phyloP scores from a whole-genome alignment of 2,329 filamentous ascomycete species.

The Aspergillus brasiliensis region DNA sequence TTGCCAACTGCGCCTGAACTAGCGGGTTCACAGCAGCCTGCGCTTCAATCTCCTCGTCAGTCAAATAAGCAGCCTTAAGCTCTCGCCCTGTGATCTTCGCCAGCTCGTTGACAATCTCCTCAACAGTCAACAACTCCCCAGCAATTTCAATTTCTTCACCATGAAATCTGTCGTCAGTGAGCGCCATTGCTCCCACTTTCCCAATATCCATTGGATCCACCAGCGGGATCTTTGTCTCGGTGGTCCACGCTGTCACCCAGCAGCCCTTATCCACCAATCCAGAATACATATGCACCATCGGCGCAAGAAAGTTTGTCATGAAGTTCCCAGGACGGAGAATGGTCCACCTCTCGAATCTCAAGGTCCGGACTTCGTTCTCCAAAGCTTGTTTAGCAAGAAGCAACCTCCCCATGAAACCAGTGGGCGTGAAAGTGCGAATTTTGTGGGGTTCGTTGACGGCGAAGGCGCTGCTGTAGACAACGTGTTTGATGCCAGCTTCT shows the following conservation, averaged over 20 bases:
- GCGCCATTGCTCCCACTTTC: conserved; percentile 47
- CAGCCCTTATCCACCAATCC: conserved; percentile 43
- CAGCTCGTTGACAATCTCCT: conserved; percentile 43
- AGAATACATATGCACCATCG: conserved; percentile 45
- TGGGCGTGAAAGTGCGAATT: conserved; percentile 28
- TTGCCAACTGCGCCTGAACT: conserved; percentile 40
- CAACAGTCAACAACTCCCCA: conserved; percentile 43
- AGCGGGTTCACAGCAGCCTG: conserved; percentile 41
- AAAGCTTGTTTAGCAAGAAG: conserved; percentile 46
- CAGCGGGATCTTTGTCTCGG: conserved; percentile 44
- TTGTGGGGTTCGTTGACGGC: conserved; percentile 32
- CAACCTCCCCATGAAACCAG: conserved; percentile 31
- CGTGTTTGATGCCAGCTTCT: conserved; percentile 32
- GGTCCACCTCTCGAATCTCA: conserved; percentile 50
- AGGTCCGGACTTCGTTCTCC: conserved; percentile 42
- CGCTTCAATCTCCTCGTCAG: conserved; percentile 46
- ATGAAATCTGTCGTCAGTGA: conserved; percentile 46
- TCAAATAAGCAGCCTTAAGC: conserved; percentile 43
- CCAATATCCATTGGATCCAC: conserved; percentile 54
- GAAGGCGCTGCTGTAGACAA: conserved; percentile 35
- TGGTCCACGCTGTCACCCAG: conserved; percentile 40
- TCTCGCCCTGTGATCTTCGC: conserved; percentile 35
- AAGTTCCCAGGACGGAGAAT: conserved; percentile 56
- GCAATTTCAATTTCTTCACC: conserved; percentile 45
- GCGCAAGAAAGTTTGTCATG: conserved; percentile 54